phyloP scores from a whole-genome alignment of 202 grass and related monocot genomes.

The Carex arenaria region DNA sequence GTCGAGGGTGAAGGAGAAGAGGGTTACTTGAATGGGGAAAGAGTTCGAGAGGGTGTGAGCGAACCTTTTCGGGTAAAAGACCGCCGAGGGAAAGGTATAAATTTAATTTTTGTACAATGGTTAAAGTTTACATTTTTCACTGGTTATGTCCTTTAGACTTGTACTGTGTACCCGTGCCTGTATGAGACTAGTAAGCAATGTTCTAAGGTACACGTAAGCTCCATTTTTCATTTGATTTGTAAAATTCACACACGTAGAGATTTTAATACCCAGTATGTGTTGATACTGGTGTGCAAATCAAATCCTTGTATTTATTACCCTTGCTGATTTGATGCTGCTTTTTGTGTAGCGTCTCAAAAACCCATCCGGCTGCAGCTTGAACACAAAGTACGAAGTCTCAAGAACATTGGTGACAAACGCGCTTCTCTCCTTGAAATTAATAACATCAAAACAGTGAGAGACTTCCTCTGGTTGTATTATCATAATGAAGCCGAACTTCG shows the following conservation, averaged over 20 bases:
- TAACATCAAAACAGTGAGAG: constrained; percentile 24
- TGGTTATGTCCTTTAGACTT: too few species aligned
- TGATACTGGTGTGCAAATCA: constrained; percentile 16
- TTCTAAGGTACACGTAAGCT: too few species aligned
- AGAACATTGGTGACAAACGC: neutral
- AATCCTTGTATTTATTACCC: neutral
- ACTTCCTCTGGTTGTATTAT: constrained; percentile 30
- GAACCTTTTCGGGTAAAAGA: constrained; percentile 60
- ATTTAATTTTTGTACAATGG: too few species aligned
- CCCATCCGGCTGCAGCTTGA: neutral
- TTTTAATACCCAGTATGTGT: constrained; percentile 14
- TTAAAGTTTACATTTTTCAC: neutral
- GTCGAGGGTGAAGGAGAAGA: constrained; percentile 6
- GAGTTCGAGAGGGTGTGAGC: constrained; percentile 59
- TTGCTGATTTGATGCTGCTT: neutral
- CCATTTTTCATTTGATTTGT: too few species aligned
- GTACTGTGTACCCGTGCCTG: too few species aligned
- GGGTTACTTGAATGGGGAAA: constrained; percentile 20
- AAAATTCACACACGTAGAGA: too few species aligned
- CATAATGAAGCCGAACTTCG: constrained; percentile 27
- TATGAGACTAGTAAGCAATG: too few species aligned
- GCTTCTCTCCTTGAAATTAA: constrained; percentile 10
- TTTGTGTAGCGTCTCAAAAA: constrained; percentile 1
- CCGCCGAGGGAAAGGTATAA: constrained; percentile 45
- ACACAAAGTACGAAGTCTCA: neutral